Base-by-base conservation (phyloP, 2,329 filamentous ascomycete genomes). In the Diaporthe citrichinensis region DNA sequence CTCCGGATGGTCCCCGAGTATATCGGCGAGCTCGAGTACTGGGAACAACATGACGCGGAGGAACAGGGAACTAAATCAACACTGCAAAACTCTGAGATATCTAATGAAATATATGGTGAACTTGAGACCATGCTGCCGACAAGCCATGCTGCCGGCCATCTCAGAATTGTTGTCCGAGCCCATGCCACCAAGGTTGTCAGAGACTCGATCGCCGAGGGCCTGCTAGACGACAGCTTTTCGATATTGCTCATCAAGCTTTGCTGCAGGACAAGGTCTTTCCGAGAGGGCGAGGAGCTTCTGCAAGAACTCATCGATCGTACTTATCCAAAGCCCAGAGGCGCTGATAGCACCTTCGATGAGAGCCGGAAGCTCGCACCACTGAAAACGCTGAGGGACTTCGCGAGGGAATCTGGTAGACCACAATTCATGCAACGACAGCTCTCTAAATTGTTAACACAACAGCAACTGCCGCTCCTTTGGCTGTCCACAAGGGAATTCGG, bases 1-100 rank as follows among this genome's bases (percentile, higher is more conserved):
- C 82, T 90, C 8, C 83, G 85, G 71, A 85, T 84, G 76, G 82
- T 90, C 20, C 88, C 88, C 1, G 82, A 83, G 23, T 89, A 87
- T 77, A 86, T 90, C 44, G 79, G 82, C 1, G 83, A 84, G 44
- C 85, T 89, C n/a, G 86, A 89, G 74, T 80, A 80, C 1, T 84
- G 84, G 81, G 84, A 87, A 71, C 79, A 80, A 41, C 78, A 81
- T 17, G 83, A 87, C 28, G 81, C 85, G 5, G 82, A 85, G 69
- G 78, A 83, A 55, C 81, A 82, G 17, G 86, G 85, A 3, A 84
- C 83, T 0, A 78, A 81, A 23, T 83, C 83, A 15, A 80, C 80
- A 0, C 78, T 85, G 23, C 80, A 84, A n/a, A 80, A 80, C 9
- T 81, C 84, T 25, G 80, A 86, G 58, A 82, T 86, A 7, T 86